phyloP scores from a whole-genome alignment of 2,329 filamentous ascomycete species.

The Nigrospora oryzae region DNA sequence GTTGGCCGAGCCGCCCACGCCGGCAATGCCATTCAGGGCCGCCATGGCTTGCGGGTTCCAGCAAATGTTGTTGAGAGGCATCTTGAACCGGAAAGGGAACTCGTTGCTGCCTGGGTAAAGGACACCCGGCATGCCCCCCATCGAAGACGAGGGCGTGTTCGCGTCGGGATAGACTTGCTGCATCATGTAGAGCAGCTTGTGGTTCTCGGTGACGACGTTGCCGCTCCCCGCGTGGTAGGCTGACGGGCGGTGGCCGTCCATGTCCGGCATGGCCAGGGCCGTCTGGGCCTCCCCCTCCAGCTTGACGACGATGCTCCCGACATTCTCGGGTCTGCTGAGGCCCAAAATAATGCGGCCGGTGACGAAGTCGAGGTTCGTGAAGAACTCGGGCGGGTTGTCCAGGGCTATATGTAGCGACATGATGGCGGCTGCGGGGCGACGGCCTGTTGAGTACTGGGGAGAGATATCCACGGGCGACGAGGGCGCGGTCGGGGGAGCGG shows the following conservation, averaged over 20 bases:
- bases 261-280: constrained; percentile 42
- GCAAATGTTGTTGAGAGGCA: constrained; percentile 70
- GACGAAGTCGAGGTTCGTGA: constrained; percentile 72
- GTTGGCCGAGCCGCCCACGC: constrained; percentile 30
- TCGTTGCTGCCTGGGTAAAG: constrained; percentile 63
- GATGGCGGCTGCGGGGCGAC: constrained; percentile 8
- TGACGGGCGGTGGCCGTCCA: constrained; percentile 33
- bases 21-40: constrained; percentile 44
- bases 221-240: constrained; percentile 8
- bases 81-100: constrained; percentile 72
- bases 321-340: constrained; percentile 57
- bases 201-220: not conserved
- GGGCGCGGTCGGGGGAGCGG: too few relatives aligned
- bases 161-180: constrained; percentile 61
- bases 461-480: too few relatives aligned
- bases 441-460: too few relatives aligned
- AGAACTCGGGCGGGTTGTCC: constrained; percentile 60
- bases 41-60: constrained; percentile 43
- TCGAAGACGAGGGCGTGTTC: constrained; percentile 33
- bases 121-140: constrained; percentile 36
- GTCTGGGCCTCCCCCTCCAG: constrained; percentile 74
- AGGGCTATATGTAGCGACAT: constrained; percentile 63
- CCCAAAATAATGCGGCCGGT: constrained; percentile 50
- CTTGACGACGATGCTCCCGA: constrained; percentile 71
- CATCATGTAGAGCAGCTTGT: constrained; percentile 16